Evolutionary conservation across 345 rosid genomes (phyloP), one percentile per base, ranked within the genome.

Genomic region (Eucalyptus urophylla): DNA sequence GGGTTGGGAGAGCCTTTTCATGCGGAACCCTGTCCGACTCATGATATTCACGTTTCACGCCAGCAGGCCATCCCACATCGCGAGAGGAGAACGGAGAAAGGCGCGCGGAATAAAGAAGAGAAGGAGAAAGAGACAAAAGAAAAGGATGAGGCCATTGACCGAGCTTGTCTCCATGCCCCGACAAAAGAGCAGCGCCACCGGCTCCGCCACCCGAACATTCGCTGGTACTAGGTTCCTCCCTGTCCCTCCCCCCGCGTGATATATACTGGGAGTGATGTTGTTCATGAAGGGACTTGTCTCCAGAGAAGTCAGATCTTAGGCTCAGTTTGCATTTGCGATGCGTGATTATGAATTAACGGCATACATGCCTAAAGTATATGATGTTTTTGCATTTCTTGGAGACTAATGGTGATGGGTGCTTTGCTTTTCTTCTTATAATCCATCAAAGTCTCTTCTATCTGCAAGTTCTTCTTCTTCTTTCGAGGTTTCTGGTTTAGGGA

Each of bases 121-220:
- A 53, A 53, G 56, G 24, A 53, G 24, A 53, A 19, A 53, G 56
- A 19, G 56, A 19, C 56, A 19, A 19, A 19, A 3, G 9, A 53
- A 8, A 53, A 53, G 24, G 56, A 53, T 53, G 56, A 53, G 10
- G 24, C 56, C 40, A 2, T 53, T 53, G 56, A 53, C 24, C 2
- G 10, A 19, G 10, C 24, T 53, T 53, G 24, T 19, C 56, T 53
- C 56, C 24, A 19, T 7, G 24, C 56, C 56, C 0, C 10, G 24
- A 53, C 56, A 53, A 53, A 53, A 53, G 56, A 53, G 56, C 99
- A 98, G 88, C 96, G 95, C 83, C 99, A 97, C 90, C 98, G 94
- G 91, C 97, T 96, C 92, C 99, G 99, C 87, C 99, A 95, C 90
- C 99, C 94, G 90, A 98, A 94, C 92, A 93, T 98, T 94, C 98